A percentile compares a stretch with the other conserved stretches of the same genome.
phyloP scores from a whole-genome alignment of 2,329 filamentous ascomycete genomes.

The Hypoxylon sp. region DNA sequence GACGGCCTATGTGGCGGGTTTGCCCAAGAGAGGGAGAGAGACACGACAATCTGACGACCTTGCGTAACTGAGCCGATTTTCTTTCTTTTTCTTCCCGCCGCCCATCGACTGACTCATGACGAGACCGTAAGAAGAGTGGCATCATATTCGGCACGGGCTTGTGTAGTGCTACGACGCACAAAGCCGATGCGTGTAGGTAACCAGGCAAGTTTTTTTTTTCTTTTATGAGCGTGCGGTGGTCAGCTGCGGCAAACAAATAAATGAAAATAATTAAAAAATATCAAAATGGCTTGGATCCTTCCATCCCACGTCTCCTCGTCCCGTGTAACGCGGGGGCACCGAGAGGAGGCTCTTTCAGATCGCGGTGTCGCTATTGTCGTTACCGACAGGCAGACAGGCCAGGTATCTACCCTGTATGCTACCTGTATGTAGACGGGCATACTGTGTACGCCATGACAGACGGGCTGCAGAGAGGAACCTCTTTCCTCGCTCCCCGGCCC shows the following conservation, averaged over 20 bases:
- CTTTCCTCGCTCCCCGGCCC: too few relatives aligned
- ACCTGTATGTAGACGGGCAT: neutral
- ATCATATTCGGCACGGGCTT: neutral
- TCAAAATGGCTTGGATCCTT: neutral
- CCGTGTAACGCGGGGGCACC: neutral
- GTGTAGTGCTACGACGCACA: neutral
- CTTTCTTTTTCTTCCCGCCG: too few relatives aligned
- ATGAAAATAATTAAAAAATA: too few relatives aligned
- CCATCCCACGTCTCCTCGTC: neutral
- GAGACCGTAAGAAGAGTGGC: neutral
- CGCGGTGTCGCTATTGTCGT: neutral
- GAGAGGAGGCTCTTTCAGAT: neutral
- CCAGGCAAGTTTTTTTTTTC: neutral
- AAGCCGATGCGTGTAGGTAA: neutral
- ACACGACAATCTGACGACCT: constrained; percentile 1
- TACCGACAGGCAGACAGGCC: neutral
- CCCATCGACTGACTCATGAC: neutral
- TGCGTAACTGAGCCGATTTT: constrained; percentile 17
- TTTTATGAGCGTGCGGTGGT: constrained; percentile 4
- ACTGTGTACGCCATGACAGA: neutral
- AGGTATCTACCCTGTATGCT: neutral
- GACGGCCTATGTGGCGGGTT: neutral
- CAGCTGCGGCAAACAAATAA: constrained; percentile 1
- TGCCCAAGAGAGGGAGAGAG: neutral
- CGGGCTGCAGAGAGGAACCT: too few relatives aligned